Base-by-base conservation (phyloP, 176 grass and related monocot species). In the Phyllostachys edulis region DNA sequence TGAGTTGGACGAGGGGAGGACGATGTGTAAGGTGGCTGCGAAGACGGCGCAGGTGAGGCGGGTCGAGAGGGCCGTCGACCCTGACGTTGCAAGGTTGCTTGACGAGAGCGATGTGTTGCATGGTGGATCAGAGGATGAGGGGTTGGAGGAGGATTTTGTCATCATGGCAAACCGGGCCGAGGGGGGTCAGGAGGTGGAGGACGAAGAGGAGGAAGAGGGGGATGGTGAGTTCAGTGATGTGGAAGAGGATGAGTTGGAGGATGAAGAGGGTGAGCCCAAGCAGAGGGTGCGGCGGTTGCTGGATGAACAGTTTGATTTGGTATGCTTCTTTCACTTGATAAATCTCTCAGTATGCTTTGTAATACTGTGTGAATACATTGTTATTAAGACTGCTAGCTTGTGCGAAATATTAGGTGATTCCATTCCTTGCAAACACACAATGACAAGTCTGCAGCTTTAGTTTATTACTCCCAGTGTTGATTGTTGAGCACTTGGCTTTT, bases 271-370 rank as follows among this genome's bases (percentile, higher is more conserved):
- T 83, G 79, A 83, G 50, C 87, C 77, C 39, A 89, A 92, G 73
- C 80, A 81, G 27, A 91, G 93, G 44, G 87, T 90, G 56, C 86
- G 64, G 7, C 84, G 96, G 21, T 68, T 88, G 73, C 86, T 99
- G 41, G 96, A 99, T 75, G 96, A 99, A 36, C 89, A 95, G 18
- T 99, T 99, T 90, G 96, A 99, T 89, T 54, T 93, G 89, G 96
- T 95, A 59, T 84, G 89, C 63, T 78, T 69, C 27, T 73, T 73
- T 44, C 4, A 20, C 1, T 77, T 77, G 0, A 5, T 36, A 23
- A 39, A 27, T 61, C 24, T 44, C 21, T 14, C 13, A 29, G 42
- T 72, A 62, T 67, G 14, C 9, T 81, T 56, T 59, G 44, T 14
- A 24, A 34, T 44, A 12, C 8, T 60, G 0, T 69, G 17, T 15